Evolutionary conservation across 352 stramenopile species (phyloP), one percentile per base, ranked within the genome.

Genomic region (Phytophthora sp.): DNA sequence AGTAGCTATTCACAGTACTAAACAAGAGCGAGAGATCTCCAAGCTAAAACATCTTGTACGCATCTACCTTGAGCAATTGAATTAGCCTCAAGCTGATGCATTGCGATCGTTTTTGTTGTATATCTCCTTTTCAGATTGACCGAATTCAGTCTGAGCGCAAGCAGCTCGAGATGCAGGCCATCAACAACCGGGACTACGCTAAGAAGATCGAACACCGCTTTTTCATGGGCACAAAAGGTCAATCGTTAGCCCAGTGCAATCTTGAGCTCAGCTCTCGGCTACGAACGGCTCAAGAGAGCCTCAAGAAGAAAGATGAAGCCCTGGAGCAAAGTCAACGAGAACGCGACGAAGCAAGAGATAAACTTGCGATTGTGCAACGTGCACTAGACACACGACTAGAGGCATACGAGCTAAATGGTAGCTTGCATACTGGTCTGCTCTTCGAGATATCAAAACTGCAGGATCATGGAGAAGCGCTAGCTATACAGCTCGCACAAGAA

Each of bases 171-270:
- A 66, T 82, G 8, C 87, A 95, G 41, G 87, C 87, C n/a, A 92
- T 93, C 44, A 69, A 56, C 32, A 94, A 93, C 30, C 77, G 87
- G 26, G 84, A 93, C 62, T 95, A 95, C 45, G 87, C 83, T 23
- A 90, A 92, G 66, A 90, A 90, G 45, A 93, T 94, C 42, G 87
- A 95, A 62, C 81, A 91, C 58, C 82, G 82, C 37, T 89, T 94
- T 39, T 93, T 91, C 56, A 77, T 89, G 72, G 83, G 83, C 26
- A 77, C 83, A 2, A 91, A 92, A 12, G 76, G 48, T 1, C 54
- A 91, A 63, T 84, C 82, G 4, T 59, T 92, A 5, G 72, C 84
- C 26, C 77, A 93, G 38, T 78, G 78, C 54, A 88, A 92, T 37
- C 18, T 89, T 9, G 79, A 92, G 12, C 64, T 95, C 8, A 63